Conservation (phyloP, 2,329 filamentous ascomycete species). For the Gaeumannomyces tritici region DNA sequence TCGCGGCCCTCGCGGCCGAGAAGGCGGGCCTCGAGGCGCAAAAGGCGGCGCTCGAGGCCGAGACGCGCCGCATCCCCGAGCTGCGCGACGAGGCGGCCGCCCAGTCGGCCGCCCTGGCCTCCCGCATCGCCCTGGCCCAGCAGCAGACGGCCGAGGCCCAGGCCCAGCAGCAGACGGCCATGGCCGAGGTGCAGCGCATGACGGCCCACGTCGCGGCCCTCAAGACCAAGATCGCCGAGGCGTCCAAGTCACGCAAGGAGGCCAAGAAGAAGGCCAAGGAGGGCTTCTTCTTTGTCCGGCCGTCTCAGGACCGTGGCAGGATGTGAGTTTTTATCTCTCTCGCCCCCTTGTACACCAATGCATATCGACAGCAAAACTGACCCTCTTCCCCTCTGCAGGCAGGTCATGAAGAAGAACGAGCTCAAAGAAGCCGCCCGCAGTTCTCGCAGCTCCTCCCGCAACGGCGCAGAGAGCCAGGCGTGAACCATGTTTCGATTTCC, state of each 20-base stretch:
- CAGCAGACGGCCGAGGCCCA: background rate
- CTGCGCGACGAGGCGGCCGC: slow-evolving; percentile 1
- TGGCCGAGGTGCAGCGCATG: slow-evolving; percentile 6
- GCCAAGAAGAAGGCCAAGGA: slow-evolving; percentile 6
- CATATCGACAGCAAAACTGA: background rate
- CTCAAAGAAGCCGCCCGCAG: slow-evolving; percentile 1
- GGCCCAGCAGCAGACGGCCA: slow-evolving; percentile 1
- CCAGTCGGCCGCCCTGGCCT: slow-evolving; percentile 7
- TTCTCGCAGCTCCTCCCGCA: slow-evolving; percentile 9
- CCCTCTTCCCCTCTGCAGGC: slow-evolving; percentile 1
- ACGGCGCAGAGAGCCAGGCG: slow-evolving; percentile 5
- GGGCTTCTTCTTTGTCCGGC: slow-evolving; percentile 11
- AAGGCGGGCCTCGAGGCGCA: slow-evolving; percentile 1
- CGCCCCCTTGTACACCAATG: no score
- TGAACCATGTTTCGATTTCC: background rate
- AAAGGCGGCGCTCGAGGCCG: background rate
- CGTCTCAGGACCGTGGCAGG: slow-evolving; percentile 8
- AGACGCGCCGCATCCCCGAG: background rate
- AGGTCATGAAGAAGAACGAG: slow-evolving; percentile 11
- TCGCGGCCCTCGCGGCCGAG: background rate
- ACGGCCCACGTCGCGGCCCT: slow-evolving; percentile 8
- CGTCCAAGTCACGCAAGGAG: slow-evolving; percentile 2
- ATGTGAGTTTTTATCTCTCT: slow-evolving; percentile 7
- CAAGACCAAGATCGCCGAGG: slow-evolving; percentile 5
- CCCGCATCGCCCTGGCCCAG: slow-evolving; percentile 5